Base-by-base conservation (phyloP, 805 yeast species). In the Candida patagonica region DNA sequence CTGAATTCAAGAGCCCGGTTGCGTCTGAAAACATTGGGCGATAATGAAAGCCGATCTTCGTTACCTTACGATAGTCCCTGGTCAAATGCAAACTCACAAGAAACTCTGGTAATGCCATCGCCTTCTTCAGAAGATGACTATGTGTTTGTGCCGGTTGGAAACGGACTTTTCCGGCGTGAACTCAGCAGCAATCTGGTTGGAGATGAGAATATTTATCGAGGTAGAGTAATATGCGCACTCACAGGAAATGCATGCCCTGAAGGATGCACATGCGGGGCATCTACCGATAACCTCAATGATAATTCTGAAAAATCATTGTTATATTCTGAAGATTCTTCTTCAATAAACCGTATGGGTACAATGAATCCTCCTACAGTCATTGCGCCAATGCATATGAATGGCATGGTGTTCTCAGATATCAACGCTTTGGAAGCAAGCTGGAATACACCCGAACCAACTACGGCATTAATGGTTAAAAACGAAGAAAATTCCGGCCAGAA, bases 371-470 rank as follows among this genome's bases (percentile, higher is more conserved):
- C 62, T 5, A 29, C 48, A 26, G 46, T 59, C 15, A 59, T 59
- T 20, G 63, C 61, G 6, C 63, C 63, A 8, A 59, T 59, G 63
- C 39, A 49, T 31, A 44, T 47, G 39, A 54, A 54, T 24, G 49
- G 50, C 8, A 42, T 46, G 26, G 29, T 48, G 12, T 35, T 53
- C 22, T 41, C 44, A n/a, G 38, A 41, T 13, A 23, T 31, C 5
- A 26, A 8, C 6, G n/a, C 30, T 2, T 21, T 35, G 31, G 30
- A 35, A 8, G 38, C 12, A 17, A 10, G 15, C 10, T 26, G 26
- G 27, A 12, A 19, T 5, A 19, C 33, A 5, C 40, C 27, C 12
- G 34, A 26, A 9, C 30, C 34, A n/a, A 29, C 20, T 8, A 29
- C 19, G 2, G 20, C 31, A n/a, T n/a, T 25, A 25, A 25, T 25